These are phyloP conservation scores for Elaeis guineensis DNA, from an alignment of 176 grass and related monocot species.

Conservation along the genomic window DNA sequence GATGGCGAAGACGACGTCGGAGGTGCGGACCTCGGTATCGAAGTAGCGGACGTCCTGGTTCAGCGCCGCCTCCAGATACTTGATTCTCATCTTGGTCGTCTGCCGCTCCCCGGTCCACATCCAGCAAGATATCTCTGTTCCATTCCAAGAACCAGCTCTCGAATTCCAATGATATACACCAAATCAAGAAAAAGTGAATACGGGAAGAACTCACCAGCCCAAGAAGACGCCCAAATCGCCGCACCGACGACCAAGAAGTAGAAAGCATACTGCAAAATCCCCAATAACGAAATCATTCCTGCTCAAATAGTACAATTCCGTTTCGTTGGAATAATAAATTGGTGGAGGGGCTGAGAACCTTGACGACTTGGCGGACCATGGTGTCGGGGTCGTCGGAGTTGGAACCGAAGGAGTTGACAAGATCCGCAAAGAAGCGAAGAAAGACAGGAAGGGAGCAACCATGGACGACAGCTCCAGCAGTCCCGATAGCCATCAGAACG, in stretches of 20 bases:
- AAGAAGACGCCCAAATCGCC: constrained; percentile 85
- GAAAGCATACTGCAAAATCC: constrained; percentile 59
- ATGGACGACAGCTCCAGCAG: constrained; percentile 63
- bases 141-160: too few relatives aligned
- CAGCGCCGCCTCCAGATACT: constrained; percentile 78
- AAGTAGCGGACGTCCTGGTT: constrained; percentile 93
- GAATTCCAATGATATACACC: too few relatives aligned
- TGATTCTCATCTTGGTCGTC: constrained; percentile 59
- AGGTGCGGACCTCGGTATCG: constrained; percentile 84
- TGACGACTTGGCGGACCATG: constrained; percentile 87
- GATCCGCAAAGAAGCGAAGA: constrained; percentile 86
- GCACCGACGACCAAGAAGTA: constrained; percentile 92
- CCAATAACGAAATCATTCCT: too few relatives aligned
- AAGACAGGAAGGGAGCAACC: constrained; percentile 84
- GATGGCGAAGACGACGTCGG: constrained; percentile 83
- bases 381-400: constrained; percentile 61
- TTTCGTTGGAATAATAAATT: too few relatives aligned
- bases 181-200: too few relatives aligned
- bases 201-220: constrained; percentile 44
- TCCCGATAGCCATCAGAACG: constrained; percentile 68
- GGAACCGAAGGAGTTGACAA: constrained; percentile 93
- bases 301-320: too few relatives aligned
- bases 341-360: constrained; percentile 16
- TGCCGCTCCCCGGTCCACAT: too few relatives aligned
- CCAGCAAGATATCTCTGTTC: too few relatives aligned